Evolutionary conservation across 2,329 filamentous ascomycete species (phyloP).

Genomic region (Alternaria triticimaculans): DNA sequence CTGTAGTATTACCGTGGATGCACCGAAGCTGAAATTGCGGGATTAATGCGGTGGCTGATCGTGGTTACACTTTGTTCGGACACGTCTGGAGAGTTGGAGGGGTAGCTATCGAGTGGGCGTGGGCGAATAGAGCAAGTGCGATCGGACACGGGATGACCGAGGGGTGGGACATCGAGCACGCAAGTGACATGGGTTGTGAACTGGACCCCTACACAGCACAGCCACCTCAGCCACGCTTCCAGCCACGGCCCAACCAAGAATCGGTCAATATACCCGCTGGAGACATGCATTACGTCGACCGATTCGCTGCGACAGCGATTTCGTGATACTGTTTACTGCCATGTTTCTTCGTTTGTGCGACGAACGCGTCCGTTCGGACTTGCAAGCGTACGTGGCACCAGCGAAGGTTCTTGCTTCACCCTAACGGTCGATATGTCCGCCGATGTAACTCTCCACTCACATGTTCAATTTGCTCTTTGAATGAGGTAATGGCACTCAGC

Average conservation of each 20-base stretch:
- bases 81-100: not conserved
- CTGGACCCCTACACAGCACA: not conserved
- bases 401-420: not conserved
- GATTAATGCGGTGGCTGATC: not conserved
- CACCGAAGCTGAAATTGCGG: not conserved
- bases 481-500: too few species aligned
- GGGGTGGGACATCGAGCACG: not conserved
- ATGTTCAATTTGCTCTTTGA: not conserved
- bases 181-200: not conserved
- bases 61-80: not conserved
- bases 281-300: not conserved
- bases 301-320: not conserved
- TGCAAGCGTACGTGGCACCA: not conserved
- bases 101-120: not conserved
- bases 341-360: not conserved
- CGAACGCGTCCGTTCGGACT: too few species aligned
- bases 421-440: not conserved
- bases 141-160: slow-evolving; percentile 1
- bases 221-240: not conserved
- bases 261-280: not conserved
- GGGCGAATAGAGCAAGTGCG: not conserved
- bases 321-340: too few species aligned
- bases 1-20: not conserved
- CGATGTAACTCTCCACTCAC: not conserved
- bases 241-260: not conserved